These are phyloP conservation scores for Citrus maxima DNA, from an alignment of 345 rosid species.

Conservation along the genomic window DNA sequence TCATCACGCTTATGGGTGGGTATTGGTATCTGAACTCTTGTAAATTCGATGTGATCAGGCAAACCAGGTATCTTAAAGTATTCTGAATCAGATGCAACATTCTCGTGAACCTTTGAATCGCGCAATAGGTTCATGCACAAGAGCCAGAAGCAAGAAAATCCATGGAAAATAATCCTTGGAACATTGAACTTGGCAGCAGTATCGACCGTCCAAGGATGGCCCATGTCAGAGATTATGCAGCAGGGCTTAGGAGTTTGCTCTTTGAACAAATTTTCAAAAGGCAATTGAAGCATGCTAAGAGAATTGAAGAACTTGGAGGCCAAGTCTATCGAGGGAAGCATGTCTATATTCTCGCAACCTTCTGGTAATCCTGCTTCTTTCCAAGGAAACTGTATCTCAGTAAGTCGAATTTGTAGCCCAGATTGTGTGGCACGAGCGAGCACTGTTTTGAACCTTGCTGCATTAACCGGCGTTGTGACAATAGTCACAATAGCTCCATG, in stretches of 20 bases:
- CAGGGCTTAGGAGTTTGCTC: neutral
- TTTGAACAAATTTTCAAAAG: neutral
- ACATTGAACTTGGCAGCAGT: neutral
- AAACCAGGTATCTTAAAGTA: conserved; percentile 25
- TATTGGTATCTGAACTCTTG: conserved; percentile 17
- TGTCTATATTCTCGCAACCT: neutral
- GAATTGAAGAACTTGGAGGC: neutral
- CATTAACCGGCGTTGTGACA: neutral
- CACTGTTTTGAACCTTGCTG: neutral
- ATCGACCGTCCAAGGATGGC: neutral
- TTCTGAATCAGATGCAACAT: conserved; percentile 23
- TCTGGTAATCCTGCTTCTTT: neutral
- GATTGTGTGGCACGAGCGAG: neutral
- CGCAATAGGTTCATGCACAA: neutral
- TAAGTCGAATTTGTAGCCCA: neutral
- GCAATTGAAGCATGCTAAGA: neutral
- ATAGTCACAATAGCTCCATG: neutral
- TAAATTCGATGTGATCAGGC: conserved; percentile 20
- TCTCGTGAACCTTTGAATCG: conserved; percentile 25
- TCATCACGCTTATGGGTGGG: neutral
- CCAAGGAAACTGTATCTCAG: neutral
- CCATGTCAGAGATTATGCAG: neutral
- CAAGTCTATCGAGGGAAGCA: neutral
- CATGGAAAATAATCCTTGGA: neutral
- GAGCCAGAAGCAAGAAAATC: conserved; percentile 1